A percentile compares a stretch with the other conserved stretches of the same genome.
These are phyloP conservation scores for Debaryomyces subglobosus DNA, from an alignment of 1,139 yeast species.

Conservation along the genomic window DNA sequence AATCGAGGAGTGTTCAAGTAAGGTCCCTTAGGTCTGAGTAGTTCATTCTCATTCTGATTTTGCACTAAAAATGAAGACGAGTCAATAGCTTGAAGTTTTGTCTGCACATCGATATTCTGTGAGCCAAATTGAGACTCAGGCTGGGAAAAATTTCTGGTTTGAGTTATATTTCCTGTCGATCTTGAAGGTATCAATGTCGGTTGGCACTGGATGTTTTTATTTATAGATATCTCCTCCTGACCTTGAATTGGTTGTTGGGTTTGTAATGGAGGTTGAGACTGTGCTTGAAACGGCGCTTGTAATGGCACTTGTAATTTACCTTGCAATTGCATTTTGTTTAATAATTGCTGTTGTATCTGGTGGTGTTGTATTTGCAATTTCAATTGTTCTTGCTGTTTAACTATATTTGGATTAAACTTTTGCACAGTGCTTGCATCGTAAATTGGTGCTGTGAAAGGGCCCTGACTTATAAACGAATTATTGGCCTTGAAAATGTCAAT, in stretches of 20 bases:
- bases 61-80: conserved; percentile 1
- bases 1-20: background rate
- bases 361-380: conserved; percentile 7
- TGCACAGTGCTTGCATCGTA: conserved; percentile 28
- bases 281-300: conserved; percentile 2
- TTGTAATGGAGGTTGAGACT: background rate
- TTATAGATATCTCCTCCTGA: background rate
- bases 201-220: background rate
- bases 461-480: conserved; percentile 19
- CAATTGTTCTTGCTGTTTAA: conserved; percentile 18
- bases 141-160: background rate
- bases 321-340: conserved; percentile 2
- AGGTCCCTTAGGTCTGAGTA: background rate
- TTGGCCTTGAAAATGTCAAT: conserved; percentile 24
- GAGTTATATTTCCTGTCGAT: background rate
- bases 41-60: background rate
- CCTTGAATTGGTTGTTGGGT: background rate
- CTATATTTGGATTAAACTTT: conserved; percentile 19
- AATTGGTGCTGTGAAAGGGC: conserved; percentile 43
- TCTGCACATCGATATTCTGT: background rate
- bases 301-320: conserved; percentile 4
- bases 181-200: conserved; percentile 1
- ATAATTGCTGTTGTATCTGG: conserved; percentile 4
- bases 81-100: background rate
- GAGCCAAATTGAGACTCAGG: conserved; percentile 11